Evolutionary conservation across 2,329 filamentous ascomycete species (phyloP), one percentile per base, ranked within the genome.

Genomic region (Bertia moriformis): DNA sequence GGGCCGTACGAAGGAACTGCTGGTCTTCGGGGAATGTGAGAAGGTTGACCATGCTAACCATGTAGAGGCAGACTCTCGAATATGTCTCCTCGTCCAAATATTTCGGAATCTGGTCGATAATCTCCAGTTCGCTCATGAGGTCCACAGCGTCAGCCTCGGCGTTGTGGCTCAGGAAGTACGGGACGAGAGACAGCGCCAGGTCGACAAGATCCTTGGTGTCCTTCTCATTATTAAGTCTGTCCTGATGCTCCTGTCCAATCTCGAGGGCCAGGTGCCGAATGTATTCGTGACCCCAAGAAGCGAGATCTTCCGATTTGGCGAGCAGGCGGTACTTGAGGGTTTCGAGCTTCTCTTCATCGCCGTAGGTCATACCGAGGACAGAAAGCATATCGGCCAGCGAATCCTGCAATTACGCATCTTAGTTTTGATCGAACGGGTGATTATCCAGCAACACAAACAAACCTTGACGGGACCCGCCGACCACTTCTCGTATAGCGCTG

Each of bases 241-340:
- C 88, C 55, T 77, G 83, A 56, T 93, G 94, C 46, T 96, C 89
- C 60, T 93, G 82, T 41, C 91, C 91, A 48, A 98, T 91, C 63
- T 98, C 89, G 43, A 98, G 68, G 18, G 91, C 89, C 47, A 98
- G 69, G 64, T 98, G 93, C 45, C 93, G 76, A 54, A 93, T 87
- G 59, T 98, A 98, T 69, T 98, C 91, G 58, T 98, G 93, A 42
- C 91, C 91, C 91, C 91, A 98, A 4, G 89, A 94, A 41, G 80
- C 83, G 53, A 98, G 86, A 59, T 98, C 91, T 57, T 87, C 78
- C 29, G 87, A 84, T 19, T 88, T 87, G 24, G 89, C 82, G 43
- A 95, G 71, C 39, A 98, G 71, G 47, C 91, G 79, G 66, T 91
- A 98, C 63, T 94, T 96, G 52, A 98, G 73, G 38, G 91, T 95